phyloP scores from a whole-genome alignment of 257 asterid species.

The Penstemon newberryi region DNA sequence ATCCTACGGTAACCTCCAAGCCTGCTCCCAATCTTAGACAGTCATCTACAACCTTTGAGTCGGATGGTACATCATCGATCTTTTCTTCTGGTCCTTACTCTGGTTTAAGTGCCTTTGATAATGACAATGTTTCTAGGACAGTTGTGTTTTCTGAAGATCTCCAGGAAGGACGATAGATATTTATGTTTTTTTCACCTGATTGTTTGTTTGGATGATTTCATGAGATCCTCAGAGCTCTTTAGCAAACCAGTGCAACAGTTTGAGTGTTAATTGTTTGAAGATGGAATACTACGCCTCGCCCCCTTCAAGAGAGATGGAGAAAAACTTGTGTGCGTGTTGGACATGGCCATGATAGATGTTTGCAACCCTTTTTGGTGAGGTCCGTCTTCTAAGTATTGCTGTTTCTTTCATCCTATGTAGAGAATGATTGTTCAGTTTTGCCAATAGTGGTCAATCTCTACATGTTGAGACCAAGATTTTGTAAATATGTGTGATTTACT shows the following conservation, averaged over 20 bases:
- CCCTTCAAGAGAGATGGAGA: constrained; percentile 16
- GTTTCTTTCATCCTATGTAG: constrained; percentile 42
- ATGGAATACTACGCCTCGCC: not conserved
- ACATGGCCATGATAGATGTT: constrained; percentile 5
- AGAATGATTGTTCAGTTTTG: constrained; percentile 43
- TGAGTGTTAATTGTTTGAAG: not conserved
- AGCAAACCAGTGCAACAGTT: constrained; percentile 4
- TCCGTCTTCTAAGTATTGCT: constrained; percentile 18
- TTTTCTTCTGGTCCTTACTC: constrained; percentile 95
- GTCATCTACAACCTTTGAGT: constrained; percentile 83
- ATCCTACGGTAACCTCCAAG: constrained; percentile 45
- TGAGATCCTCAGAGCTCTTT: constrained; percentile 9
- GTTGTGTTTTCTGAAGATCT: constrained; percentile 91
- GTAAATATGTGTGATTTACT: constrained; percentile 41
- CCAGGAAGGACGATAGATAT: constrained; percentile 77
- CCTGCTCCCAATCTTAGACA: constrained; percentile 73
- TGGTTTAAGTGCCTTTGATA: constrained; percentile 66
- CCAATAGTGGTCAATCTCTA: constrained; percentile 43
- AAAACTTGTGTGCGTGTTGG: not conserved
- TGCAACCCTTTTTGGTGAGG: constrained; percentile 2
- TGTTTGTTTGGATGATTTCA: constrained; percentile 11
- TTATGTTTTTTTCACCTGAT: not conserved
- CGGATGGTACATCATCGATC: constrained; percentile 88
- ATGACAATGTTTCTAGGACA: constrained; percentile 62
- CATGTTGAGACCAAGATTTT: constrained; percentile 45